A percentile compares a stretch with the other conserved stretches of the same genome.
Conservation (phyloP, 1,284 basidiomycete species). For the Baeospora myosura region DNA sequence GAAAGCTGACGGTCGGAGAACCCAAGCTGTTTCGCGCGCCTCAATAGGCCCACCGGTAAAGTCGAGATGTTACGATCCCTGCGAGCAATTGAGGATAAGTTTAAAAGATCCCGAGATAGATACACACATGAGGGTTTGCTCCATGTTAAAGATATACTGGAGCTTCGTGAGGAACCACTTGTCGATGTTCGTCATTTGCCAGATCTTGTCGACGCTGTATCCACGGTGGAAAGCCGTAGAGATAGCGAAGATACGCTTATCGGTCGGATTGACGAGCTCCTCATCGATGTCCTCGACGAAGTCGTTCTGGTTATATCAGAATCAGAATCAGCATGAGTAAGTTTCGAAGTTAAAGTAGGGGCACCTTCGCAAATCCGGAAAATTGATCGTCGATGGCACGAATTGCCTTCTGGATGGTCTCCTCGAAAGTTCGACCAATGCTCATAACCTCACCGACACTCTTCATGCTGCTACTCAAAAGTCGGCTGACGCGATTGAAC, state of each 20-base stretch:
- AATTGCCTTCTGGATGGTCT: conserved; percentile 97
- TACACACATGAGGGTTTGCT: conserved; percentile 65
- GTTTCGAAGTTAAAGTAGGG: background rate
- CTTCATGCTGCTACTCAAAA: conserved; percentile 95
- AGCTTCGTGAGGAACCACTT: conserved; percentile 96
- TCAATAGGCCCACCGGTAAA: conserved; percentile 62
- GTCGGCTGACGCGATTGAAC: conserved; percentile 85
- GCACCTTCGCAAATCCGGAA: conserved; percentile 82
- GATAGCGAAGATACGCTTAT: conserved; percentile 89
- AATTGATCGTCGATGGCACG: conserved; percentile 94
- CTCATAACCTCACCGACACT: conserved; percentile 99
- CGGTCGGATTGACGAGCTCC: conserved; percentile 83
- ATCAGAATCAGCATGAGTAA: background rate
- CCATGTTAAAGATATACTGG: conserved; percentile 77
- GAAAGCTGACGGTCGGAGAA: conserved; percentile 94
- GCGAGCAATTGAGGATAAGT: conserved; percentile 4
- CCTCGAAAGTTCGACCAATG: conserved; percentile 96
- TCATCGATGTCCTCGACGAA: conserved; percentile 79
- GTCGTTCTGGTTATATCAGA: conserved; percentile 59
- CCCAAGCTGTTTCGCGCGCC: conserved; percentile 89
- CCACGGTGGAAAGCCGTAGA: conserved; percentile 84
- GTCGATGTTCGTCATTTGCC: conserved; percentile 96
- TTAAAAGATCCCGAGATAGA: conserved; percentile 2
- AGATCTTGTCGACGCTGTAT: conserved; percentile 92
- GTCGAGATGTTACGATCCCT: conserved; percentile 67